Evolutionary conservation across 2,329 filamentous ascomycete species (phyloP).

Genomic region (Colletotrichum camelliae): DNA sequence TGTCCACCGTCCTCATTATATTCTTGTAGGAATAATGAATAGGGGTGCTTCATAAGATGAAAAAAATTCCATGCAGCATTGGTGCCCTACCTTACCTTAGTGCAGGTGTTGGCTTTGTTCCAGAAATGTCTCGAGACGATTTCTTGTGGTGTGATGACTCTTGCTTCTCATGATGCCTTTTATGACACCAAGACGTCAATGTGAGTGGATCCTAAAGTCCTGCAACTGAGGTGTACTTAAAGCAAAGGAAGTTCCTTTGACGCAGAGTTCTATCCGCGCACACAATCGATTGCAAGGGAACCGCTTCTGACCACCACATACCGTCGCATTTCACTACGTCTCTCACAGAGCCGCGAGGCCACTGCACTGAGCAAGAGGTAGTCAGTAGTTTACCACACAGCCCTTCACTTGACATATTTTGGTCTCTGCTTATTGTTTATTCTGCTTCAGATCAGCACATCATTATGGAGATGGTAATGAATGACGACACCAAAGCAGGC

Average conservation of each 20-base stretch:
- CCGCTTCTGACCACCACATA: neutral
- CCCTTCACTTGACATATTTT: rapidly evolving
- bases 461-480: neutral
- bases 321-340: neutral
- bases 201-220: neutral
- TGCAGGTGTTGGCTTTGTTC: too few relatives aligned
- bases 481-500: rapidly evolving
- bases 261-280: neutral
- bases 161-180: neutral
- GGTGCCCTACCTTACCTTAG: too few relatives aligned
- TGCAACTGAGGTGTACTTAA: neutral
- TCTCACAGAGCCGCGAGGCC: neutral
- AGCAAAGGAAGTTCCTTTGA: neutral
- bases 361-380: rapidly evolving
- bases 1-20: neutral
- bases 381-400: rapidly evolving
- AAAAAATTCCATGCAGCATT: neutral
- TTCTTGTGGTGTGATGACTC: neutral
- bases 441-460: neutral
- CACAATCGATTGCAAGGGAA: neutral
- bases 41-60: rapidly evolving
- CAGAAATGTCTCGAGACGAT: too few relatives aligned
- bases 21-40: rapidly evolving
- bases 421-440: neutral
- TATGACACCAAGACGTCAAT: rapidly evolving